Percentiles rank a stretch among this genome's conserved stretches.
Conservation (phyloP, 805 yeast species). For the Vanderwaltozyma verrucispora region DNA sequence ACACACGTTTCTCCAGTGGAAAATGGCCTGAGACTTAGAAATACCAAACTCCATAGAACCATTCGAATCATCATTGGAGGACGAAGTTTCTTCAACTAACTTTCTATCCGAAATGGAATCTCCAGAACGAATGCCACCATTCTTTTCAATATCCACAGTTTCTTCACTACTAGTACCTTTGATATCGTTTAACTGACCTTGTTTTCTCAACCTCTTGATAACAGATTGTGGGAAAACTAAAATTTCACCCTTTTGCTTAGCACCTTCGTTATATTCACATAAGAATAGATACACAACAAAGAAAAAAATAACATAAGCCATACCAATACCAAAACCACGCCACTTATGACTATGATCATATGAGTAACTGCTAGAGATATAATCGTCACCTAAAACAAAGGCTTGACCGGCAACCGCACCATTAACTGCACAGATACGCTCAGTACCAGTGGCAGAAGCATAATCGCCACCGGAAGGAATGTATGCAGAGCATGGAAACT, state of each 20-base stretch:
- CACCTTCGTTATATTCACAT: constrained; percentile 42
- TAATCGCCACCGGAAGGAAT: constrained; percentile 38
- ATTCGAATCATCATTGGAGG: too few relatives aligned
- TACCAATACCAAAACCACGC: constrained; percentile 50
- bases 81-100: constrained; percentile 17
- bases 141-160: constrained; percentile 7
- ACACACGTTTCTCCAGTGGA: constrained; percentile 70
- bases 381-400: constrained; percentile 39
- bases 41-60: constrained; percentile 27
- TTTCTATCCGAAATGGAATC: constrained; percentile 13
- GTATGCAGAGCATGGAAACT: constrained; percentile 28
- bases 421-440: constrained; percentile 37
- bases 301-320: constrained; percentile 45
- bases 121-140: constrained; percentile 8
- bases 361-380: constrained; percentile 30
- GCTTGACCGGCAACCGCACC: constrained; percentile 41
- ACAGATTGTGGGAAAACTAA: constrained; percentile 42
- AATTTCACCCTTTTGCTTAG: constrained; percentile 53
- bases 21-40: constrained; percentile 36
- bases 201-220: constrained; percentile 36
- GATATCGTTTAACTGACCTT: constrained; percentile 9
- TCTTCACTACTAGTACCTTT: background rate
- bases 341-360: constrained; percentile 40
- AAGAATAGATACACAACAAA: constrained; percentile 37
- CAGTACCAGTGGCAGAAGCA: constrained; percentile 16